A percentile compares a stretch with the other conserved stretches of the same genome.
These are phyloP conservation scores for Microcyclosporella mali DNA, from an alignment of 2,329 filamentous ascomycete species.

Conservation along the genomic window DNA sequence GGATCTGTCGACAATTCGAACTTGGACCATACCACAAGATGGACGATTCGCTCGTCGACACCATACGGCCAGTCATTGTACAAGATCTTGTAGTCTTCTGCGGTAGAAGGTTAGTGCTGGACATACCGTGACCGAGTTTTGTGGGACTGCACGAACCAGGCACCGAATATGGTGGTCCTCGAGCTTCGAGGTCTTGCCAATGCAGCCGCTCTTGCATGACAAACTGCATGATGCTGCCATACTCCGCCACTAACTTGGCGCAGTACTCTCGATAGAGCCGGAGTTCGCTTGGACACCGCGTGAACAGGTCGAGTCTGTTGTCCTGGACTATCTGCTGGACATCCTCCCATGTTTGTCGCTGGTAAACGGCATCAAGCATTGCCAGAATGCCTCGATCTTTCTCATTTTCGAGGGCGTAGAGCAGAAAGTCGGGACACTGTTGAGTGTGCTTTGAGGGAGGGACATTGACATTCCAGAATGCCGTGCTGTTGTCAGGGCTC, in stretches of 20 bases:
- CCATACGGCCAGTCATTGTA: constrained; percentile 95
- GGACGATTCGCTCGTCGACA: constrained; percentile 68
- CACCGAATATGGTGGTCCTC: constrained; percentile 1
- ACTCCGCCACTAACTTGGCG: constrained; percentile 54
- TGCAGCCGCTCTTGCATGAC: constrained; percentile 62
- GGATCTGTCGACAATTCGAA: constrained; percentile 69
- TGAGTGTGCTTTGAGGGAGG: constrained; percentile 54
- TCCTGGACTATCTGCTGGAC: constrained; percentile 56
- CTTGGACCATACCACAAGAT: constrained; percentile 90
- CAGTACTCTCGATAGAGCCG: constrained; percentile 70
- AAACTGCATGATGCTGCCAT: constrained; percentile 75
- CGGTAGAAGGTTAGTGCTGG: too few relatives aligned
- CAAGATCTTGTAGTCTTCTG: constrained; percentile 57
- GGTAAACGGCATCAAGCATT: constrained; percentile 63
- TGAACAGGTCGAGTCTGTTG: constrained; percentile 71
- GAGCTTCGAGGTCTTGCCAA: constrained; percentile 51
- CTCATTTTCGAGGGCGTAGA: constrained; percentile 43
- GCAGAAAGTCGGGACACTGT: constrained; percentile 67
- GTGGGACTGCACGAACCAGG: not conserved
- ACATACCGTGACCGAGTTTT: too few relatives aligned
- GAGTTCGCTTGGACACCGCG: constrained; percentile 68
- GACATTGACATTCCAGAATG: constrained; percentile 82
- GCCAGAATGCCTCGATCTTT: constrained; percentile 68
- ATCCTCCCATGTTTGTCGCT: constrained; percentile 60
- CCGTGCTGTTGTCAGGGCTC: not conserved